A percentile compares a stretch with the other conserved stretches of the same genome.
phyloP scores from a whole-genome alignment of 768 basidiomycete species.

The Pleurotus pulmonarius region DNA sequence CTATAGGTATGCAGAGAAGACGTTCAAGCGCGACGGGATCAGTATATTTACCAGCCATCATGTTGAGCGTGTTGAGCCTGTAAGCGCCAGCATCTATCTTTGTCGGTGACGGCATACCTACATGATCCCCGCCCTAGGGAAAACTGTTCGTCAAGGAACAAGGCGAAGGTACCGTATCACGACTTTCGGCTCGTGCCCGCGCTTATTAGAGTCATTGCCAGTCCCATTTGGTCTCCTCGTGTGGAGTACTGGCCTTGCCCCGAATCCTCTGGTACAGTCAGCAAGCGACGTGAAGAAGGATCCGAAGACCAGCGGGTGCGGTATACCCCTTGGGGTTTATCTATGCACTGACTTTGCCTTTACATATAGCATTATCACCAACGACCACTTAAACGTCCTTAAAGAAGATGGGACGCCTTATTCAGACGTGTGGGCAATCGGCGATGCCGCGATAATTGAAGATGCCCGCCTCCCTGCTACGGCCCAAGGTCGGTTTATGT shows the following conservation, averaged over 20 bases:
- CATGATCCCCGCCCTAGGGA: conserved; percentile 32
- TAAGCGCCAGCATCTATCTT: conserved; percentile 19
- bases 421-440: conserved; percentile 76
- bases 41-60: conserved; percentile 68
- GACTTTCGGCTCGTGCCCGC: background rate
- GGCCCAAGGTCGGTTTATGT: conserved; percentile 58
- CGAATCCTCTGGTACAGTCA: conserved; percentile 72
- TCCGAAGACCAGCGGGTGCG: conserved; percentile 50
- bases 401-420: conserved; percentile 49
- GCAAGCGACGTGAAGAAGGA: conserved; percentile 62
- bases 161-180: conserved; percentile 51
- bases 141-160: conserved; percentile 68
- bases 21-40: conserved; percentile 74
- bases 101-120: background rate
- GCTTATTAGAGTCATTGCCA: conserved; percentile 19
- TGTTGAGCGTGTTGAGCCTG: conserved; percentile 65
- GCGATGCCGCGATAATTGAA: conserved; percentile 67
- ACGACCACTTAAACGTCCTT: conserved; percentile 60
- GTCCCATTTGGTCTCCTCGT: conserved; percentile 82
- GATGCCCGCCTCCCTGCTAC: conserved; percentile 70
- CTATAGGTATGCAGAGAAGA: conserved; percentile 61
- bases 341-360: background rate
- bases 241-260: conserved; percentile 83
- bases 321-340: background rate
- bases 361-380: conserved; percentile 32